Conservation (phyloP, 2,329 filamentous ascomycete genomes). For the Talaromyces funiculosus region DNA sequence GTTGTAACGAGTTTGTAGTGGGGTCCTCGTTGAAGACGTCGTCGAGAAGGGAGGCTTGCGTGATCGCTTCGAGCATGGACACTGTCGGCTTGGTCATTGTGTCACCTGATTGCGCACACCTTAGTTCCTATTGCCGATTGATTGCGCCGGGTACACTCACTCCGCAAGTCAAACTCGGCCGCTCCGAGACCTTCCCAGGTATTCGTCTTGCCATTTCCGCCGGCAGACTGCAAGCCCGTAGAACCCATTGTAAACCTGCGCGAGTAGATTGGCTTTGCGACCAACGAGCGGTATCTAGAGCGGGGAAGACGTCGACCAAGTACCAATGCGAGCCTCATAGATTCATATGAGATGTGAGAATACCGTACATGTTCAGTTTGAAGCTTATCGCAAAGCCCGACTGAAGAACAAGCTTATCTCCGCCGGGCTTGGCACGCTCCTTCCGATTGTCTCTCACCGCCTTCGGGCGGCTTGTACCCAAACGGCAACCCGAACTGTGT, state of each 20-base stretch:
- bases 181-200: slow-evolving; percentile 44
- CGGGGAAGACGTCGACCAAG: slow-evolving; percentile 11
- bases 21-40: slow-evolving; percentile 78
- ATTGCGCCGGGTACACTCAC: slow-evolving; percentile 24
- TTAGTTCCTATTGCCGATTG: no score
- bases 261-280: slow-evolving; percentile 11
- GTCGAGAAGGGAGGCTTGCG: slow-evolving; percentile 68
- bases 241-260: slow-evolving; percentile 19
- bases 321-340: slow-evolving; percentile 13
- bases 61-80: slow-evolving; percentile 76
- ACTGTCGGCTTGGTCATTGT: slow-evolving; percentile 69
- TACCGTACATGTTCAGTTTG: background rate
- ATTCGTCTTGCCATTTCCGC: slow-evolving; percentile 21
- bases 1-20: slow-evolving; percentile 70
- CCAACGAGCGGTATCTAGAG: background rate
- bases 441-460: background rate
- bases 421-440: background rate
- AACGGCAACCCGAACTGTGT: background rate
- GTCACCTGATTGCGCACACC: slow-evolving; percentile 47
- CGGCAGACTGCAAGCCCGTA: slow-evolving; percentile 17
- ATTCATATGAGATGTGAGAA: no score
- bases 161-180: slow-evolving; percentile 54
- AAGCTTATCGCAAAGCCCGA: background rate
- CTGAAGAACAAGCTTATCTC: background rate
- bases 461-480: background rate